Base-by-base conservation (phyloP, 225 moss, liverwort and hornwort species). In the Takakia lepidozioides region DNA sequence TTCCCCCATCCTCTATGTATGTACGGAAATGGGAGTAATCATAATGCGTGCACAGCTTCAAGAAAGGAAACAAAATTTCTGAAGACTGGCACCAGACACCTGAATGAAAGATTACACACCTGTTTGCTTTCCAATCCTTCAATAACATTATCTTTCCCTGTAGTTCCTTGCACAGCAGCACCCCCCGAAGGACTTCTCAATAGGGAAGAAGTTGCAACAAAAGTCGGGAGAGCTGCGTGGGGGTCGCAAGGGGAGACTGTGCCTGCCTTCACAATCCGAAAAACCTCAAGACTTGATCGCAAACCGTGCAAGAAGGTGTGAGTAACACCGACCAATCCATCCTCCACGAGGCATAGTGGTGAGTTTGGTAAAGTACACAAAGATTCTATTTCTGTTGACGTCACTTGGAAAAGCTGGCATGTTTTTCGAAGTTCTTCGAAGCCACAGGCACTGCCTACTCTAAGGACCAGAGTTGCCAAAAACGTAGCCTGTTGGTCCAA, bases 381-480 rank as follows among this genome's bases (percentile, higher is more conserved):
- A 16, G 66, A 63, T 18, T 48, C 56, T 56, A 76, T 29, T 34
- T 71, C 59, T 30, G 22, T 56, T 15, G 57, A 38, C 38, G 67
- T 55, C 27, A 76, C 46, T 10, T 62, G 52, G 52, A 76, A 76
- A 34, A 71, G 52, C 36, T 15, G 28, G 45, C 76, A 76, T 48
- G 52, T 63, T 8, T 39, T 47, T n/a, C 56, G 71, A 5, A 76
- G 45, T 13, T 52, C 55, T 25, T 63, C 67, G 19, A 67, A 49
- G 21, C 47, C 53, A 64, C 71, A 76, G 49, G 67, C 67, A 49
- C 61, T 41, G 54, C 71, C 60, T 28, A 59, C 42, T 15, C 38
- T 49, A 38, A 76, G 24, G 25, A 76, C 20, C 39, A 76, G 52
- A 27, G 59, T 55, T 40, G 76, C 76, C 46, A 76, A 44, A 52